These are phyloP conservation scores for Helenozyma rhizophorensis DNA, from an alignment of 805 yeast genomes.

Conservation along the genomic window DNA sequence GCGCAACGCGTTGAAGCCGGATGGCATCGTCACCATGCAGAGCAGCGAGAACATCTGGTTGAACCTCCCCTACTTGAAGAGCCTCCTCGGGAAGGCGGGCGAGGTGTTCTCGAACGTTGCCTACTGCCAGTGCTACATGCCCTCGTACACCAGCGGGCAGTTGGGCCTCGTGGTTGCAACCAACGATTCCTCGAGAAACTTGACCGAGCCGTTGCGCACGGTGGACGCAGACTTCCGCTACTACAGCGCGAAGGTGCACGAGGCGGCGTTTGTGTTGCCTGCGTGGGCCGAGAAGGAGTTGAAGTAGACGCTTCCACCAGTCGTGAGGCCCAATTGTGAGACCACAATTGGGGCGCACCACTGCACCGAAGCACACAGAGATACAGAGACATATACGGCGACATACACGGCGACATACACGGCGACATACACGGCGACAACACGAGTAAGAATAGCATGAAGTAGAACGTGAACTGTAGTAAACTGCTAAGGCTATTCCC, in stretches of 20 bases:
- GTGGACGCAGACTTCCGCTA: slow-evolving; percentile 57
- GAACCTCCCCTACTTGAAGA: slow-evolving; percentile 48
- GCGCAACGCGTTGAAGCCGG: slow-evolving; percentile 53
- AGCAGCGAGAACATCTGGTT: slow-evolving; percentile 75
- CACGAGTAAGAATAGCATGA: no score
- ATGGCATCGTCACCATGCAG: slow-evolving; percentile 77
- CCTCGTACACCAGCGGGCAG: slow-evolving; percentile 86
- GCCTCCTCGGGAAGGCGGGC: slow-evolving; percentile 44
- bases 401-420: no score
- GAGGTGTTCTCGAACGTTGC: slow-evolving; percentile 57
- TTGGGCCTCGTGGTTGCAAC: slow-evolving; percentile 74
- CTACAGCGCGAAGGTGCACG: slow-evolving; percentile 63
- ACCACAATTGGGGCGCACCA: not conserved
- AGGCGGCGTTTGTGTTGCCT: slow-evolving; percentile 73
- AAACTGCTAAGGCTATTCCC: no score
- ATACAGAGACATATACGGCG: no score
- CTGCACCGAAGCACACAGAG: no score
- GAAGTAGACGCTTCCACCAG: not conserved
- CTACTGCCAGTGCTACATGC: slow-evolving; percentile 78
- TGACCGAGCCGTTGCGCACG: slow-evolving; percentile 50
- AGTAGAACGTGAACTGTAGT: no score
- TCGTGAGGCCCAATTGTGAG: not conserved
- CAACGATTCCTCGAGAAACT: slow-evolving; percentile 43
- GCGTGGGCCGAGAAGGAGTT: slow-evolving; percentile 60
- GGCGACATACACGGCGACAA: no score